Evolutionary conservation across 176 grass and related monocot genomes (phyloP).

Genomic region (Urochloa ruziziensis): DNA sequence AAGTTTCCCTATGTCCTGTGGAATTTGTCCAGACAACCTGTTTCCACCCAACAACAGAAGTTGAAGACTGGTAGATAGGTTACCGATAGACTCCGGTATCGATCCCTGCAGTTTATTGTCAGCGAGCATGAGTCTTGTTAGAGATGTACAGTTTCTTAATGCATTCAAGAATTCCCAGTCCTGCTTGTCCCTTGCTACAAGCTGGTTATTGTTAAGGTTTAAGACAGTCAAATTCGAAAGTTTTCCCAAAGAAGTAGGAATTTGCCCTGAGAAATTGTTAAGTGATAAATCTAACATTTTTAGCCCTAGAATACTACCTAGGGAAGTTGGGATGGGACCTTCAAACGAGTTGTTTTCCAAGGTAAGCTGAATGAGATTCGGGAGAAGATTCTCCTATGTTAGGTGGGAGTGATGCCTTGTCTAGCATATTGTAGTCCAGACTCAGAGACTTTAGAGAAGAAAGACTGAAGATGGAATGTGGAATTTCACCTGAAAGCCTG

Average conservation of each 20-base stretch:
- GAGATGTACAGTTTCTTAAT: background rate
- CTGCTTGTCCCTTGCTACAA: slow-evolving; percentile 5
- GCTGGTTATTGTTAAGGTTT: background rate
- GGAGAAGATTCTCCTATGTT: slow-evolving; percentile 16
- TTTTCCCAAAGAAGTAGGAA: slow-evolving; percentile 24
- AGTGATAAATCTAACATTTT: background rate
- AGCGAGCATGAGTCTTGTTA: background rate
- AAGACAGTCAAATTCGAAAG: background rate
- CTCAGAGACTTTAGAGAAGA: background rate
- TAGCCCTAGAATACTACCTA: slow-evolving; percentile 4
- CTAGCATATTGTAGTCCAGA: background rate
- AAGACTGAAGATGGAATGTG: background rate
- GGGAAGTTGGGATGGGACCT: slow-evolving; percentile 37
- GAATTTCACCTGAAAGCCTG: background rate
- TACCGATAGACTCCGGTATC: slow-evolving; percentile 1
- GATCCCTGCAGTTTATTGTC: background rate
- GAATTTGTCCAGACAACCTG: slow-evolving; percentile 1
- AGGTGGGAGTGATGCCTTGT: background rate
- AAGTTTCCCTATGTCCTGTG: slow-evolving; percentile 8
- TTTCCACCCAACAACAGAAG: background rate
- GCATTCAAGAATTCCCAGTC: slow-evolving; percentile 34
- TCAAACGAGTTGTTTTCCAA: background rate
- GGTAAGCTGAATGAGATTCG: background rate
- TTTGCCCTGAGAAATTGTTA: background rate
- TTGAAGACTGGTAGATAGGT: slow-evolving; percentile 7